These are phyloP conservation scores for Lichtheimia ramosa DNA, from an alignment of 371 early-diverging fungal species.

Conservation along the genomic window DNA sequence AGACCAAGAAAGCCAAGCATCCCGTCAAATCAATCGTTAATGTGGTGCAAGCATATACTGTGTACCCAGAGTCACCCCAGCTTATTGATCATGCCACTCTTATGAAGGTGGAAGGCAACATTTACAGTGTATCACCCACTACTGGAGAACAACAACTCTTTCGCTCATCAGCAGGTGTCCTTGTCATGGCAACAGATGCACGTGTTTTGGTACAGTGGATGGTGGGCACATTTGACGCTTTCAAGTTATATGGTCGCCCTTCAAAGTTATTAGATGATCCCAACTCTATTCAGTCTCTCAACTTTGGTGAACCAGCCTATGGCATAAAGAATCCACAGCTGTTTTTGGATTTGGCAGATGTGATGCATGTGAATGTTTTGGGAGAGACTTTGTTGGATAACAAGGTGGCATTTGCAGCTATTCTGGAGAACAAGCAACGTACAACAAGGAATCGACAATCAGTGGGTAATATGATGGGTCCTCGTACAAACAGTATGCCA, in stretches of 20 bases:
- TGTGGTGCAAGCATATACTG: slow-evolving; percentile 68
- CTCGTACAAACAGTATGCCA: slow-evolving; percentile 14
- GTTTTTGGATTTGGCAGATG: slow-evolving; percentile 35
- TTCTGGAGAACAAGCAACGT: slow-evolving; percentile 25
- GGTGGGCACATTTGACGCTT: slow-evolving; percentile 45
- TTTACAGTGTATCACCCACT: slow-evolving; percentile 11
- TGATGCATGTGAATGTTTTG: slow-evolving; percentile 20
- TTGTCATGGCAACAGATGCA: slow-evolving; percentile 44
- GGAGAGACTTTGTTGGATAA: slow-evolving; percentile 23
- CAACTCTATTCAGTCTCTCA: slow-evolving; percentile 24
- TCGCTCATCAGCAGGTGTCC: slow-evolving; percentile 22
- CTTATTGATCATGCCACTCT: slow-evolving; percentile 42
- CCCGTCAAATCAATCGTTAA: slow-evolving; percentile 59
- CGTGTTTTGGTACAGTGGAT: slow-evolving; percentile 50
- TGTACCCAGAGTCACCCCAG: slow-evolving; percentile 64
- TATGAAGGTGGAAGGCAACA: slow-evolving; percentile 43
- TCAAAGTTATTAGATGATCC: slow-evolving; percentile 29
- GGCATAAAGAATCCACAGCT: slow-evolving; percentile 9
- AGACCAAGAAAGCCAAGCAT: slow-evolving; percentile 55
- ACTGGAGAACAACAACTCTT: slow-evolving; percentile 19
- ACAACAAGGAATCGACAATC: not conserved
- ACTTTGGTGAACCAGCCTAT: slow-evolving; percentile 29
- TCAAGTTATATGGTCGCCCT: slow-evolving; percentile 55
- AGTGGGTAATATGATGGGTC: slow-evolving; percentile 8
- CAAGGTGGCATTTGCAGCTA: slow-evolving; percentile 29